Evolutionary conservation across 1,139 yeast species (phyloP).

Genomic region (Pneumocystis sp.): DNA sequence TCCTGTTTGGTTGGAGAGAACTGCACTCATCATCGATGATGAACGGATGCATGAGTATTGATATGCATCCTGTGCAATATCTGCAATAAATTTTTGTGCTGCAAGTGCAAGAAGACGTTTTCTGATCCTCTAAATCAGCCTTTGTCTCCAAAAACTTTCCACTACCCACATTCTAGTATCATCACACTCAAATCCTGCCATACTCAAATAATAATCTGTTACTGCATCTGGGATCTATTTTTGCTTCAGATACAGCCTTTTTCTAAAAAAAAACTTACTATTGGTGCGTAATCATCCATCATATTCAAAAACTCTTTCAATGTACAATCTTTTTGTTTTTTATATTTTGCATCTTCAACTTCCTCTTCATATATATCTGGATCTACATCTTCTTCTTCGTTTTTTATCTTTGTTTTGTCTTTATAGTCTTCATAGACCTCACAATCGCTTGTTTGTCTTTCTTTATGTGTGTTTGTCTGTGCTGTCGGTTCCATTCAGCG

Average conservation of each 20-base stretch:
- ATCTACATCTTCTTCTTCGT: not conserved
- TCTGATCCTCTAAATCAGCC: conserved; percentile 7
- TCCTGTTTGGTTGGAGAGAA: conserved; percentile 15
- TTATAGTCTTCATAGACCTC: not conserved
- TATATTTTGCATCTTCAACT: conserved; percentile 22
- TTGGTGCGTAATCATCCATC: conserved; percentile 91
- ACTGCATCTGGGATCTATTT: conserved; percentile 77
- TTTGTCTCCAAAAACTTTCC: no score
- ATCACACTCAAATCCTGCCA: conserved; percentile 74
- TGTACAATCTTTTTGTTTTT: conserved; percentile 52
- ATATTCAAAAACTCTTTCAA: conserved; percentile 69
- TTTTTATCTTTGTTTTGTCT: not conserved
- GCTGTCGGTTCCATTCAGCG: no score
- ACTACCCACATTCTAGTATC: conserved; percentile 46
- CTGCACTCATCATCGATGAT: conserved; percentile 17
- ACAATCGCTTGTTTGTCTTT: not conserved
- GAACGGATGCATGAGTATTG: conserved; percentile 87
- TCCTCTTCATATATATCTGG: not conserved
- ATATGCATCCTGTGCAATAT: conserved; percentile 91
- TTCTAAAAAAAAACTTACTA: conserved; percentile 24
- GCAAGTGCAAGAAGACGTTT: conserved; percentile 76
- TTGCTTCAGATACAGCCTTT: not conserved
- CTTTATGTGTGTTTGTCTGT: no score
- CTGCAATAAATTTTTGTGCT: conserved; percentile 87
- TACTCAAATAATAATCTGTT: conserved; percentile 81